Evolutionary conservation across 495 filamentous ascomycete species (phyloP).

Genomic region (Jackrogersella minutella): DNA sequence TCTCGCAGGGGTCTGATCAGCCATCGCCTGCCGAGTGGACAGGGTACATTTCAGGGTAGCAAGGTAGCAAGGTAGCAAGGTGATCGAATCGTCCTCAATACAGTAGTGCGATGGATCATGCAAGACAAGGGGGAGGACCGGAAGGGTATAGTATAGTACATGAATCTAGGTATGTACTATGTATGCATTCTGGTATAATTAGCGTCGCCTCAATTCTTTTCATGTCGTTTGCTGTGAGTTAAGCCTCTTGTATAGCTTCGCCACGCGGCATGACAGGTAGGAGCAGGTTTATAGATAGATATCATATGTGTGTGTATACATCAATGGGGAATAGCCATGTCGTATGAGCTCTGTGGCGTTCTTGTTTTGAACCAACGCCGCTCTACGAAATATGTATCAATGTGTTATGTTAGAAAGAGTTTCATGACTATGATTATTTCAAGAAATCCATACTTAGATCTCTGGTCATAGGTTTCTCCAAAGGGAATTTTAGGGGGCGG

Average conservation of each 20-base stretch:
- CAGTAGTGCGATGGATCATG: constrained; percentile 45
- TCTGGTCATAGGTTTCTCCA: constrained; percentile 25
- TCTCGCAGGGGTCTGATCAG: constrained; percentile 47
- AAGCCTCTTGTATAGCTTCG: constrained; percentile 40
- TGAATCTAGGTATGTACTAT: constrained; percentile 19
- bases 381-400: too few relatives aligned
- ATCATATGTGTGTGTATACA: neutral
- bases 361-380: constrained; percentile 10
- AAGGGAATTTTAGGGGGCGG: constrained; percentile 30
- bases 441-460: constrained; percentile 1
- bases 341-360: constrained; percentile 18
- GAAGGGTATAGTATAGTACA: constrained; percentile 38
- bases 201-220: constrained; percentile 36
- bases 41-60: constrained; percentile 46
- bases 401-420: constrained; percentile 3
- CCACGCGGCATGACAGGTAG: constrained; percentile 33
- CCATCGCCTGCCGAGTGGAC: constrained; percentile 46
- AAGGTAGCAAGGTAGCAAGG: constrained; percentile 48
- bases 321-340: neutral
- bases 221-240: constrained; percentile 8
- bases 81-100: constrained; percentile 46
- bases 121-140: constrained; percentile 35
- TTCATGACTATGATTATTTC: constrained; percentile 23
- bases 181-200: constrained; percentile 39
- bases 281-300: constrained; percentile 10